phyloP scores from a whole-genome alignment of 2,329 filamentous ascomycete genomes.

The Fusarium circinatum region DNA sequence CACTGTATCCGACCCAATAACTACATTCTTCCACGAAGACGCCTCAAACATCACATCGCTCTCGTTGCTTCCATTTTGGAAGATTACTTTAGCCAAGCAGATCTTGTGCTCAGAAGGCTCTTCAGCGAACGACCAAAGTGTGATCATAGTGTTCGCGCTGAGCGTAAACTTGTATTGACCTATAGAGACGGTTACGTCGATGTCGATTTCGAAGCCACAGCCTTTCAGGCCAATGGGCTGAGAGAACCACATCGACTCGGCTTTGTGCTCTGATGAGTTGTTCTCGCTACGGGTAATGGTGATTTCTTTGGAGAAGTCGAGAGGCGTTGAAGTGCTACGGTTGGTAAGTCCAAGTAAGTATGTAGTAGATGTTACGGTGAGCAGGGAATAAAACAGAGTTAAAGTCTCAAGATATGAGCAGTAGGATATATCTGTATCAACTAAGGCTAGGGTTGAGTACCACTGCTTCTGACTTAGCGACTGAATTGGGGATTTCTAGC shows the following conservation, averaged over 20 bases:
- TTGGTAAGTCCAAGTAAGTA: not conserved
- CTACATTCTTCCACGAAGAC: not conserved
- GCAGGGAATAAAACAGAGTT: not conserved
- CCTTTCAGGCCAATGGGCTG: not conserved
- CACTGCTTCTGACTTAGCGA: too few relatives aligned
- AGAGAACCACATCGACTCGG: not conserved
- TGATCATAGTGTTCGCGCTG: not conserved
- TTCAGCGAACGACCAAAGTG: not conserved
- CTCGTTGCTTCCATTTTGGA: not conserved
- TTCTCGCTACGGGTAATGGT: not conserved
- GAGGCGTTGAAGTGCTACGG: not conserved
- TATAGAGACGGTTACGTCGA: not conserved
- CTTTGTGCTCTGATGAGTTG: not conserved
- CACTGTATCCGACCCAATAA: not conserved
- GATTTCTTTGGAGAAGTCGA: not conserved
- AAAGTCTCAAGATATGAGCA: rapidly evolving
- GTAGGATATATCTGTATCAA: too few relatives aligned
- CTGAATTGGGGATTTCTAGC: too few relatives aligned
- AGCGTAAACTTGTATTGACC: not conserved
- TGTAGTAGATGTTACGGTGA: not conserved
- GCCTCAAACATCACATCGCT: not conserved
- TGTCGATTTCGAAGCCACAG: rapidly evolving
- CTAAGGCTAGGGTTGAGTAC: too few relatives aligned
- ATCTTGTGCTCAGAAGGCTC: not conserved
- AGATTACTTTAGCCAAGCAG: not conserved